Evolutionary conservation across 305 asterid genomes (phyloP), one percentile per base, ranked within the genome.

Genomic region (Caryopteris hybrid): DNA sequence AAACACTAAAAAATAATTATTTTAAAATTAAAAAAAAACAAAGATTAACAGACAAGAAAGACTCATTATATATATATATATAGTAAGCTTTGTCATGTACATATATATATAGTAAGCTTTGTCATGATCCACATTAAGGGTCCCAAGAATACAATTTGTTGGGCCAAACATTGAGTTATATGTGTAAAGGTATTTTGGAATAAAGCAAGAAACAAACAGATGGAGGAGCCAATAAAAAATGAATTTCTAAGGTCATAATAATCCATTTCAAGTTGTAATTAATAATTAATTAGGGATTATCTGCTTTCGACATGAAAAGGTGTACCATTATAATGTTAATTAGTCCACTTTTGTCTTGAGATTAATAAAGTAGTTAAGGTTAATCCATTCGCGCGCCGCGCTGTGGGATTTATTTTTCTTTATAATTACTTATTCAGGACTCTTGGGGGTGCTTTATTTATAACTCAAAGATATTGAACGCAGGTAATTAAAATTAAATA

Each of bases 281-380:
- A 31, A 31, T 59, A 59, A 34, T 47, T 59, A 9, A 59, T 51
- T 61, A 68, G 16, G 42, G 27, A n/a, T 9, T 61, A 17, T 39
- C 47, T 20, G 46, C 75, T 70, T 70, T 61, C 17, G n/a, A 38
- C 75, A 17, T 70, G 25, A 70, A 70, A 70, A 70, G 75, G 13
- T 55, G 75, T n/a, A 61, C 69, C 69, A 0, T n/a, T n/a, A n/a
- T n/a, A n/a, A n/a, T n/a, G n/a, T 61, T 33, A 46, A 25, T 50
- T 16, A 22, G 36, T 22, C 75, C 64, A 61, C 75, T 70, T 46
- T 39, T 61, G 33, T 57, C 29, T 38, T 51, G 13, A 23, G 10
- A 36, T 39, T 38, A 34, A 22, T 70, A 46, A 16, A 36, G 5
- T 41, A 61, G 27, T 60, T 70, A 50, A 38, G 43, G 34, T 11